A percentile compares a stretch with the other conserved stretches of the same genome.
These are phyloP conservation scores for Talaromyces amestolkiae DNA, from an alignment of 2,329 filamentous ascomycete species.

Conservation along the genomic window DNA sequence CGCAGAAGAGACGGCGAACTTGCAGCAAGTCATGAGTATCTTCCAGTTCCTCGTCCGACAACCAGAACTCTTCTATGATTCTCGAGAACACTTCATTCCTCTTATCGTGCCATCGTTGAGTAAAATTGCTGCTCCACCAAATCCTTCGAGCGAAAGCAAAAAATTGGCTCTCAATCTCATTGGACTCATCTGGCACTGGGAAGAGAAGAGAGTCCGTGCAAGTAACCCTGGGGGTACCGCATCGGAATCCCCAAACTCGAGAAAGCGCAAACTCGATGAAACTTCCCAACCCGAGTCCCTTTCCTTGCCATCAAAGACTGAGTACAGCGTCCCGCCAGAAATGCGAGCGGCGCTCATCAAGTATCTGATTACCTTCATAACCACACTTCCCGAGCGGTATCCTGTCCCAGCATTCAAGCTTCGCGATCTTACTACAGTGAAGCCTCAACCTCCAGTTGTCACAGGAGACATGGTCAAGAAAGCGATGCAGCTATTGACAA, in stretches of 20 bases:
- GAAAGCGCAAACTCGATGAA: slow-evolving; percentile 75
- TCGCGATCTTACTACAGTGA: slow-evolving; percentile 53
- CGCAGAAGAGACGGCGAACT: slow-evolving; percentile 89
- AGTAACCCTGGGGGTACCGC: slow-evolving; percentile 35
- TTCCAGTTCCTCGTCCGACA: slow-evolving; percentile 95
- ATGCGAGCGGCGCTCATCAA: slow-evolving; percentile 82
- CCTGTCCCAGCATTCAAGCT: slow-evolving; percentile 69
- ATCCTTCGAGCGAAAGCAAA: slow-evolving; percentile 85
- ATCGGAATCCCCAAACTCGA: slow-evolving; percentile 69
- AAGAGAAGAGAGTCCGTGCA: slow-evolving; percentile 72
- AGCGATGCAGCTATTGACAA: slow-evolving; percentile 75
- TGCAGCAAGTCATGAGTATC: slow-evolving; percentile 94
- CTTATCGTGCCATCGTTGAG: slow-evolving; percentile 84
- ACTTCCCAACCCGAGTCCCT: slow-evolving; percentile 56
- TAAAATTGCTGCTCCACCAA: slow-evolving; percentile 78
- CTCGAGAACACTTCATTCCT: slow-evolving; percentile 83
- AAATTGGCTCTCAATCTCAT: slow-evolving; percentile 89
- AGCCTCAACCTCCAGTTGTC: slow-evolving; percentile 51
- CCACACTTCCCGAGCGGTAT: slow-evolving; percentile 81
- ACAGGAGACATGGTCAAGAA: slow-evolving; percentile 81
- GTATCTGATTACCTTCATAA: slow-evolving; percentile 94
- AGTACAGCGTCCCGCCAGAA: slow-evolving; percentile 66
- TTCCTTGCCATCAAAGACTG: slow-evolving; percentile 51
- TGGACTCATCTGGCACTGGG: slow-evolving; percentile 88
- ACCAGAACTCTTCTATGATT: slow-evolving; percentile 90